Conservation (phyloP, 177 flowering plant species). For the Telopea speciosissima region DNA sequence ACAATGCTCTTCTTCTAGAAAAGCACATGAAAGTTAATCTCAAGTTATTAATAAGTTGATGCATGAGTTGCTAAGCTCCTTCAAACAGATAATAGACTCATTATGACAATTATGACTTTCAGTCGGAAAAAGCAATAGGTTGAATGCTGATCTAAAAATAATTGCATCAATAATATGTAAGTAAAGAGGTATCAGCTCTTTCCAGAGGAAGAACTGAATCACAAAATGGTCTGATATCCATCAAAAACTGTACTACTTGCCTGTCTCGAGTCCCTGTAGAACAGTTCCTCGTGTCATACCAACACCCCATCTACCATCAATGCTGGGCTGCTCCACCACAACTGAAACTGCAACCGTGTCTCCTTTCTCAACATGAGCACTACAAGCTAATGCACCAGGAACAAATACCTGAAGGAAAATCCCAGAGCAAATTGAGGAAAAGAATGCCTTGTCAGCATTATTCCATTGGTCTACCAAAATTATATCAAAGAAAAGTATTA, state of each 20-base stretch:
- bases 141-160: background rate
- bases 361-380: conserved; percentile 93
- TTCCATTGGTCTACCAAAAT: background rate
- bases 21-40: too few species aligned
- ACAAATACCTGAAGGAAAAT: conserved; percentile 60
- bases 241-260: conserved; percentile 25
- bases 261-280: conserved; percentile 65
- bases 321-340: conserved; percentile 71
- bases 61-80: background rate
- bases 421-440: background rate
- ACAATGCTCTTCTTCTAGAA: too few species aligned
- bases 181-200: background rate
- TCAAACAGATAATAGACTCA: background rate
- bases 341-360: conserved; percentile 89
- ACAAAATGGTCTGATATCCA: background rate
- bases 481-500: background rate
- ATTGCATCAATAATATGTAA: background rate
- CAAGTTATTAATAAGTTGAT: too few species aligned
- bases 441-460: conserved; percentile 6
- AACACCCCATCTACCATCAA: conserved; percentile 68
- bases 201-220: too few species aligned
- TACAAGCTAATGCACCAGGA: conserved; percentile 97
- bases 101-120: background rate
- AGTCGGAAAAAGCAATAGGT: background rate
- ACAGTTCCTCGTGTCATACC: conserved; percentile 89